These are phyloP conservation scores for Asparagopsis taxiformis DNA, from an alignment of 31 red algal species.

Conservation along the genomic window DNA sequence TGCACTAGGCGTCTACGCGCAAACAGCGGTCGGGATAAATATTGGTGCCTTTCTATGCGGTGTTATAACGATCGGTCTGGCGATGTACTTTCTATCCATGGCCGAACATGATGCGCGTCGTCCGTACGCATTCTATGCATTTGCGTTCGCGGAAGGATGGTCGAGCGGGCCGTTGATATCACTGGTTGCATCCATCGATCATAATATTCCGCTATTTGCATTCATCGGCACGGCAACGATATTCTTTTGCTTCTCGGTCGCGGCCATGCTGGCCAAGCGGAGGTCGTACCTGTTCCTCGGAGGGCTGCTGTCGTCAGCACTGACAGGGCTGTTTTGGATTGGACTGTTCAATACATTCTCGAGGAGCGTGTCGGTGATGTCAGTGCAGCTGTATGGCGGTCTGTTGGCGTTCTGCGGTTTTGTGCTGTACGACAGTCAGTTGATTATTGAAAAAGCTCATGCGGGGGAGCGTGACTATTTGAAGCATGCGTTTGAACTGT, in stretches of 20 bases:
- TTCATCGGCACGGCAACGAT: conserved; percentile 52
- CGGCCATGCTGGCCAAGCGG: conserved; percentile 71
- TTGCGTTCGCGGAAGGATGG: conserved; percentile 37
- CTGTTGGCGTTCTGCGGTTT: conserved; percentile 88
- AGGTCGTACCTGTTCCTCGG: conserved; percentile 80
- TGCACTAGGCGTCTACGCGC: conserved; percentile 19
- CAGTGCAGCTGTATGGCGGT: conserved; percentile 69
- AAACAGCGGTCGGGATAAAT: no score
- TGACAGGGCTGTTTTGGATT: conserved; percentile 53
- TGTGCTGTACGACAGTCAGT: conserved; percentile 91
- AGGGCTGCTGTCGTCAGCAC: conserved; percentile 36
- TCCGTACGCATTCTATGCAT: conserved; percentile 26
- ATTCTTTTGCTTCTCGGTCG: conserved; percentile 66
- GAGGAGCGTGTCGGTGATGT: not conserved
- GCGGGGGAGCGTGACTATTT: conserved; percentile 68
- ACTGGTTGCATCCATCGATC: conserved; percentile 39
- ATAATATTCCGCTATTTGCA: conserved; percentile 29
- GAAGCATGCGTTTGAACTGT: conserved; percentile 69
- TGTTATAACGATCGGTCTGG: not conserved
- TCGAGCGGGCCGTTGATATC: conserved; percentile 50
- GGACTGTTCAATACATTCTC: conserved; percentile 24
- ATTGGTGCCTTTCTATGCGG: no score
- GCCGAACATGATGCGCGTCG: conserved; percentile 11
- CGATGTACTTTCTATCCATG: conserved; percentile 16
- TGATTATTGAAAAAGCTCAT: conserved; percentile 84